Evolutionary conservation across 176 grass and related monocot species (phyloP).

Genomic region (Canna indica): DNA sequence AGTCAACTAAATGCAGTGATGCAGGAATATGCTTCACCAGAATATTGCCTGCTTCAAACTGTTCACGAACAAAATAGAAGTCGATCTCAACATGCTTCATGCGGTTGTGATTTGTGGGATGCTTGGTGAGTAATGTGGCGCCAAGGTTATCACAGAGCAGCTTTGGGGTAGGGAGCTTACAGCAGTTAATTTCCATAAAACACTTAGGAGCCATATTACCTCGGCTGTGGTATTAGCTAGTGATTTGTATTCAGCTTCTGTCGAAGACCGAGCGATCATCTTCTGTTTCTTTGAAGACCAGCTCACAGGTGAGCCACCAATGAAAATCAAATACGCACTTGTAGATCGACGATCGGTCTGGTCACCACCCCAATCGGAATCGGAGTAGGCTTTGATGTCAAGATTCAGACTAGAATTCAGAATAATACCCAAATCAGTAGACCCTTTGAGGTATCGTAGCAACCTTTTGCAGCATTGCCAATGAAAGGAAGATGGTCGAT

Average conservation of each 20-base stretch:
- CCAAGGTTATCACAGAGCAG: neutral
- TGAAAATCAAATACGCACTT: too few relatives aligned
- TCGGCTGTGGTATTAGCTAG: neutral
- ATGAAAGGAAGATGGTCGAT: neutral
- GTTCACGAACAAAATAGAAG: too few relatives aligned
- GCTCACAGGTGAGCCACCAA: too few relatives aligned
- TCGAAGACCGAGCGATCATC: too few relatives aligned
- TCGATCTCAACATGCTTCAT: too few relatives aligned
- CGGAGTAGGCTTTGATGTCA: too few relatives aligned
- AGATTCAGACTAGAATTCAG: neutral
- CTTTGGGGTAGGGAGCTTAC: too few relatives aligned
- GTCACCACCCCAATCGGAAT: neutral
- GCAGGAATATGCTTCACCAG: too few relatives aligned
- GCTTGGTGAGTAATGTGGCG: neutral
- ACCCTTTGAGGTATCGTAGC: neutral
- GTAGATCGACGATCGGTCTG: neutral
- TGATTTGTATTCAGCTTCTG: neutral
- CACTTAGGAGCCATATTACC: neutral
- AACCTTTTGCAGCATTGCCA: neutral
- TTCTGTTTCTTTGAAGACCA: too few relatives aligned
- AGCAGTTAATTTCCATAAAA: neutral
- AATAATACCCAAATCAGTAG: neutral
- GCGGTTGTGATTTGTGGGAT: too few relatives aligned
- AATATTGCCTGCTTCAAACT: too few relatives aligned
- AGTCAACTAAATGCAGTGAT: too few relatives aligned